Conservation (phyloP, 345 rosid genomes). For the Erucastrum elatum region DNA sequence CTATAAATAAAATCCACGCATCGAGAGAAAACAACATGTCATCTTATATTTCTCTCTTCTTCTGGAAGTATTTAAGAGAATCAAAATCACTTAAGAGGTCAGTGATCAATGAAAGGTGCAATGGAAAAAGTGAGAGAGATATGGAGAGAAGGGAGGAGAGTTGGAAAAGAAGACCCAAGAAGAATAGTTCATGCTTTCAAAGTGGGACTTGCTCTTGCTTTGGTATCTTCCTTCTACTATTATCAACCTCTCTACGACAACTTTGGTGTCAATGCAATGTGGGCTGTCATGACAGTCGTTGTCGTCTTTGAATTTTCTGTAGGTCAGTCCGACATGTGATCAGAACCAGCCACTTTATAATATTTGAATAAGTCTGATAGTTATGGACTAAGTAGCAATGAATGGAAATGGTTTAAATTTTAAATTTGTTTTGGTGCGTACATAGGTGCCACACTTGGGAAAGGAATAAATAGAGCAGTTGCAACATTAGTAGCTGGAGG, state of each 20-base stretch:
- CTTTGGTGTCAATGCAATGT: constrained; percentile 68
- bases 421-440: neutral
- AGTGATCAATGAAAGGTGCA: neutral
- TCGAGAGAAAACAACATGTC: constrained; percentile 11
- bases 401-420: neutral
- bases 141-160: constrained; percentile 35
- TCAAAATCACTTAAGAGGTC: neutral
- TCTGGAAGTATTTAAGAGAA: neutral
- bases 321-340: constrained; percentile 43
- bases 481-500: constrained; percentile 70
- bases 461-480: constrained; percentile 67
- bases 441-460: constrained; percentile 60
- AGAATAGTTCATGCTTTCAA: constrained; percentile 67
- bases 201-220: constrained; percentile 68
- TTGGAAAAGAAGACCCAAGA: constrained; percentile 67
- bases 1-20: constrained; percentile 25
- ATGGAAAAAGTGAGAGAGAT: constrained; percentile 28
- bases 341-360: neutral
- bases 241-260: constrained; percentile 55
- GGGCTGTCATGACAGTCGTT: constrained; percentile 84
- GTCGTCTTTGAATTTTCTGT: constrained; percentile 74
- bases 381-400: neutral
- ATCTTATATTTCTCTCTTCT: constrained; percentile 18
- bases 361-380: neutral
- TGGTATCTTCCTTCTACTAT: constrained; percentile 62